phyloP scores from a whole-genome alignment of 2,329 filamentous ascomycete species.

The Bipolaris gigantea region DNA sequence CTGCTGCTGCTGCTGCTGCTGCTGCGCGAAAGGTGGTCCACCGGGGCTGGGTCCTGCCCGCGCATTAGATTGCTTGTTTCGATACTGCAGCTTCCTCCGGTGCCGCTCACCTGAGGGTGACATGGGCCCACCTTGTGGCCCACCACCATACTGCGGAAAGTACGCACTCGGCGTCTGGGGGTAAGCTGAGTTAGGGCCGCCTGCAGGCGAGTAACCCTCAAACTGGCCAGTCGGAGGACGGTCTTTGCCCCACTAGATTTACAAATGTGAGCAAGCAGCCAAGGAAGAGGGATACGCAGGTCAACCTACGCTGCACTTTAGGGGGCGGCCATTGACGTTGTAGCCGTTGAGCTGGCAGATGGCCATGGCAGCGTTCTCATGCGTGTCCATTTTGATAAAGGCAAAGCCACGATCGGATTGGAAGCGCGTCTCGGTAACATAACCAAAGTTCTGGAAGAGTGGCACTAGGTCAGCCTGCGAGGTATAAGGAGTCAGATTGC shows the following conservation, averaged over 20 bases:
- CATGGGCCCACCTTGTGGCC: conserved; percentile 56
- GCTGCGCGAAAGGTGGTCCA: conserved; percentile 63
- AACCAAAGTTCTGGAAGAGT: conserved; percentile 97
- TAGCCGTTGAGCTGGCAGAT: conserved; percentile 98
- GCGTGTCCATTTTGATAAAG: conserved; percentile 98
- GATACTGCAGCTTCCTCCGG: conserved; percentile 41
- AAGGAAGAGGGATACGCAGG: conserved; percentile 15
- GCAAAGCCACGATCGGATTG: conserved; percentile 97
- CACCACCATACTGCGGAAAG: conserved; percentile 91
- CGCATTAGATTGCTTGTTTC: conserved; percentile 44
- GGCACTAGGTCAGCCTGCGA: conserved; percentile 96
- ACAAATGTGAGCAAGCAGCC: conserved; percentile 36
- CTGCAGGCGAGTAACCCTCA: conserved; percentile 83
- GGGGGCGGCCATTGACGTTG: conserved; percentile 92
- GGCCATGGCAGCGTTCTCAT: conserved; percentile 97
- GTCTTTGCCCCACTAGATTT: conserved; percentile 91
- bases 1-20: conserved; percentile 46
- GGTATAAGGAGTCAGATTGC: conserved; percentile 96
- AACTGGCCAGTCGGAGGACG: conserved; percentile 83
- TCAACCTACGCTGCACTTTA: conserved; percentile 94
- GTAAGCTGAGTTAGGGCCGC: conserved; percentile 69
- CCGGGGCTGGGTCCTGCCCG: conserved; percentile 58
- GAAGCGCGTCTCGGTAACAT: conserved; percentile 95
- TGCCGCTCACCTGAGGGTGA: conserved; percentile 58
- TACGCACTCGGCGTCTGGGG: conserved; percentile 78